These are phyloP conservation scores for Fonsecaea erecta DNA, from an alignment of 2,329 filamentous ascomycete species.

Conservation along the genomic window DNA sequence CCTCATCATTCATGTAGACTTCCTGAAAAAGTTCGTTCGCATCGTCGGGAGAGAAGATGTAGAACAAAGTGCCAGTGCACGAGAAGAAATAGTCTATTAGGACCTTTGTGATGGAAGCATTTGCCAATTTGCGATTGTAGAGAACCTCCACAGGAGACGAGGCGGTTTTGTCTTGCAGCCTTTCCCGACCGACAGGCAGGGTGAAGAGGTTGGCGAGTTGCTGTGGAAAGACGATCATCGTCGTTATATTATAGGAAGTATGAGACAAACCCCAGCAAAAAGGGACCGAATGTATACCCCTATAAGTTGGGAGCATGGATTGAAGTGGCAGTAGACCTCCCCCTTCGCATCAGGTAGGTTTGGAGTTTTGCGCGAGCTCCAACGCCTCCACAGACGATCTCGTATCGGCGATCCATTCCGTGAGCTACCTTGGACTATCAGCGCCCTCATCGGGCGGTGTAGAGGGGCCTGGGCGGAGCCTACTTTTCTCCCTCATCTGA, in stretches of 20 bases:
- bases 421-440: too few species aligned
- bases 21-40: not conserved
- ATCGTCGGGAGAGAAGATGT: slow-evolving; percentile 1
- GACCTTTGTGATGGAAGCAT: not conserved
- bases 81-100: slow-evolving; percentile 11
- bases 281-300: not conserved
- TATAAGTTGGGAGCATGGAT: not conserved
- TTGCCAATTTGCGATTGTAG: slow-evolving; percentile 3
- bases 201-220: slow-evolving; percentile 10
- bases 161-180: slow-evolving; percentile 4
- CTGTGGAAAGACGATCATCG: slow-evolving; percentile 4
- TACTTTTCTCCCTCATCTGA: too few species aligned
- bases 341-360: not conserved
- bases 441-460: too few species aligned
- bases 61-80: slow-evolving; percentile 14
- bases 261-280: not conserved
- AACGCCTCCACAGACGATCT: not conserved
- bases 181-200: slow-evolving; percentile 6
- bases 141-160: not conserved
- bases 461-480: too few species aligned
- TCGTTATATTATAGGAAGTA: not conserved
- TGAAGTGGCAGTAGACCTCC: not conserved
- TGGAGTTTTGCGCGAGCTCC: not conserved
- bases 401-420: not conserved
- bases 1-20: not conserved